Percentiles rank a stretch among this genome's conserved stretches.
Evolutionary conservation across 768 basidiomycete species (phyloP).

Genomic region (Serpula lacrymans): DNA sequence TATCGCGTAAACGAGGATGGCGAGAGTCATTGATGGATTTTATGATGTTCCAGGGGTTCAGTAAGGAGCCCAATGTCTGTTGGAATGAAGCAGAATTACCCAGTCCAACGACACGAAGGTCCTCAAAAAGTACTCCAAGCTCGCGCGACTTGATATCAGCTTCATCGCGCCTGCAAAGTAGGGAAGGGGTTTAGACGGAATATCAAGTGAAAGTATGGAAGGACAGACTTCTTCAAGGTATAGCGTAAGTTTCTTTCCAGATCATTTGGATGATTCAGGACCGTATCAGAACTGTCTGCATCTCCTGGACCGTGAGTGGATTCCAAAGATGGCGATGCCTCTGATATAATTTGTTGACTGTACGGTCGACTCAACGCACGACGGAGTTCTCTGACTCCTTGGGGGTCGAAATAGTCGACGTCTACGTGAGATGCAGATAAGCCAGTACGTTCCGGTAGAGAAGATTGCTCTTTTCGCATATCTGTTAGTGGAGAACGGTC

Average conservation of each 20-base stretch:
- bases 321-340: no score
- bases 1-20: slow-evolving; percentile 62
- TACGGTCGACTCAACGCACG: no score
- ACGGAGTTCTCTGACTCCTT: slow-evolving; percentile 46
- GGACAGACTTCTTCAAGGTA: no score
- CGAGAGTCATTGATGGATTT: slow-evolving; percentile 39
- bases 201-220: background rate
- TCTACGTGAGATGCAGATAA: slow-evolving; percentile 32
- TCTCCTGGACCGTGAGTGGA: no score
- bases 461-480: no score
- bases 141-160: slow-evolving; percentile 33
- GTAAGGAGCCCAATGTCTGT: slow-evolving; percentile 48
- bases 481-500: no score
- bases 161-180: slow-evolving; percentile 26
- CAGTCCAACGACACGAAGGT: slow-evolving; percentile 51
- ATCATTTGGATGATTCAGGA: no score
- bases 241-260: no score
- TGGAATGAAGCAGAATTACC: slow-evolving; percentile 42
- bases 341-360: no score
- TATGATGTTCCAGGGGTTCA: slow-evolving; percentile 41
- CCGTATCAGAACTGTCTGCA: no score
- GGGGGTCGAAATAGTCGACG: slow-evolving; percentile 52
- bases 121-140: slow-evolving; percentile 48
- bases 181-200: no score
- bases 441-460: no score